phyloP scores from a whole-genome alignment of 352 stramenopile species.

The Pythium dissotocum region DNA sequence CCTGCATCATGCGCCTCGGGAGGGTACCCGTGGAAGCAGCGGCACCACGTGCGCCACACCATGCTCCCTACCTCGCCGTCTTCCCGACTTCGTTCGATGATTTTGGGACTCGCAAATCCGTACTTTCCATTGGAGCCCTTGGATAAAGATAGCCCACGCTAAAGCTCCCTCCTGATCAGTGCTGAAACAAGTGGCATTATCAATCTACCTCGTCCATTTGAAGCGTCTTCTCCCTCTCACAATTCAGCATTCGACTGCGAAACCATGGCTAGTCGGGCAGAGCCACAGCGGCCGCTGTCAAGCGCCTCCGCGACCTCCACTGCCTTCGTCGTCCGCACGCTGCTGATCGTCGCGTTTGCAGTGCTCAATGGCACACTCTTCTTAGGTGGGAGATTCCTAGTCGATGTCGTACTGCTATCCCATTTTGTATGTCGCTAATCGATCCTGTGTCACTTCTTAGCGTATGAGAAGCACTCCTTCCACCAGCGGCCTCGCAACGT shows the following conservation, averaged over 20 bases:
- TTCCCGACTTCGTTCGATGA: no score
- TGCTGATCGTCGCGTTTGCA: conserved; percentile 12
- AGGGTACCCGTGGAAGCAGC: not conserved
- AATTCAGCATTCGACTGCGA: not conserved
- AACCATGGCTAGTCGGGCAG: not conserved
- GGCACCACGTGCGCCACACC: not conserved
- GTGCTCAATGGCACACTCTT: conserved; percentile 16
- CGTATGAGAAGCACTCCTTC: conserved; percentile 9
- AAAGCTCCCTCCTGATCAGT: no score
- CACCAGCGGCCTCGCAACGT: conserved; percentile 4
- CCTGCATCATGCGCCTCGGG: no score
- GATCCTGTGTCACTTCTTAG: not conserved
- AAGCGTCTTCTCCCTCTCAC: no score
- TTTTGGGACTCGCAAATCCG: no score
- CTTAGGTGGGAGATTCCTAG: not conserved
- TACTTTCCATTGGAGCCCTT: no score
- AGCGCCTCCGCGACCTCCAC: not conserved
- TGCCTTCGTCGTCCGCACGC: conserved; percentile 11
- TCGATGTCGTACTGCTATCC: not conserved
- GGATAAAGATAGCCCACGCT: no score
- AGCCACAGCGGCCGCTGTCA: not conserved
- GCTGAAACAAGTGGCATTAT: no score
- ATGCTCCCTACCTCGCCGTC: not conserved
- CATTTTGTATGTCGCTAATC: not conserved
- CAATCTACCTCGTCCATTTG: no score